Evolutionary conservation across 2,329 filamentous ascomycete species (phyloP).

Genomic region (Nemania sp.): DNA sequence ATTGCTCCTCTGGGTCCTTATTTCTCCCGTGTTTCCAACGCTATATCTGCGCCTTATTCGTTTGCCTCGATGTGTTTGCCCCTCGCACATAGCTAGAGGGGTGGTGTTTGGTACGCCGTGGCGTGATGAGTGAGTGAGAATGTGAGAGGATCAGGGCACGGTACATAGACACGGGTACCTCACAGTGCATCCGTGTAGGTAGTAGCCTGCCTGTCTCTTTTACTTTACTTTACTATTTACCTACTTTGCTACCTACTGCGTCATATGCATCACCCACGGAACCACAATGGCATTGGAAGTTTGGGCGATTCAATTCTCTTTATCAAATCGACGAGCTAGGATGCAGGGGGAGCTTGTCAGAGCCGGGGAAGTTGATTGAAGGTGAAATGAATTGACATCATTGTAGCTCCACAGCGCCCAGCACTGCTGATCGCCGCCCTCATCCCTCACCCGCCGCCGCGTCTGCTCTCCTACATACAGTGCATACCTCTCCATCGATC

Average conservation of each 20-base stretch:
- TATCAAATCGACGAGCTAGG: conserved; percentile 14
- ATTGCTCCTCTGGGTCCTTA: not conserved
- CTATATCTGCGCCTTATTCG: conserved; percentile 3
- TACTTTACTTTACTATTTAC: conserved; percentile 9
- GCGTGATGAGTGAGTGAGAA: conserved; percentile 15
- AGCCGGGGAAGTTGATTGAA: conserved; percentile 19
- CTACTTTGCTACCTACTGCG: conserved; percentile 14
- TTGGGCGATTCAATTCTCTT: conserved; percentile 1
- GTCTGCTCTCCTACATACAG: conserved; percentile 14
- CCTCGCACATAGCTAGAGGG: conserved; percentile 6
- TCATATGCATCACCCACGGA: conserved; percentile 6
- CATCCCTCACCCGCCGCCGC: conserved; percentile 1
- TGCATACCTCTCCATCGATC: conserved; percentile 9
- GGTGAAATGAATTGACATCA: conserved; percentile 46
- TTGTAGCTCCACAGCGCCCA: conserved; percentile 45
- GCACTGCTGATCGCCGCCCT: conserved; percentile 29
- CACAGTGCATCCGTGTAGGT: not conserved
- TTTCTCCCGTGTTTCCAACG: not conserved
- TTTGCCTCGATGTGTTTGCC: conserved; percentile 16
- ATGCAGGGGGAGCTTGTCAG: conserved; percentile 21
- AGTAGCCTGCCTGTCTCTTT: conserved; percentile 10
- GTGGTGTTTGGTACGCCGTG: conserved; percentile 13
- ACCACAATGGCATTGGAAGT: not conserved
- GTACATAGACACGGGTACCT: conserved; percentile 7
- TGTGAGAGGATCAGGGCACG: conserved; percentile 10